Percentiles rank a stretch among this genome's conserved stretches.
Evolutionary conservation across 2,329 filamentous ascomycete species (phyloP).

Genomic region (Penicillium sp.): DNA sequence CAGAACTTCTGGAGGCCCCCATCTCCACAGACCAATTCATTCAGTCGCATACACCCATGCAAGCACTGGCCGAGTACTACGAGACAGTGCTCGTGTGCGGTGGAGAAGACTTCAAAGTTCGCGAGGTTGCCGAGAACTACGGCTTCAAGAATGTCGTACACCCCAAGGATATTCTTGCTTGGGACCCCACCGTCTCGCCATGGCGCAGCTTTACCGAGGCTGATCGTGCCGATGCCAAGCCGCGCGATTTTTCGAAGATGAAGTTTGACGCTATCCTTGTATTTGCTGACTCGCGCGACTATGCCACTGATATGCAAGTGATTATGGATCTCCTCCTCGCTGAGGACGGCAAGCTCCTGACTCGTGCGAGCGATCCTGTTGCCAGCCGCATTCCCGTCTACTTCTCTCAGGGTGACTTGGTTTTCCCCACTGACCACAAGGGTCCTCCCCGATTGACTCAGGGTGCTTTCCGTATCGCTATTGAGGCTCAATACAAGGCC

Average conservation of each 20-base stretch:
- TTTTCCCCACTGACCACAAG: conserved; percentile 61
- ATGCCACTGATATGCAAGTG: conserved; percentile 69
- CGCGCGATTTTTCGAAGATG: conserved; percentile 64
- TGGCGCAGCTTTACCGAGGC: conserved; percentile 62
- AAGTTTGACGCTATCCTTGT: conserved; percentile 71
- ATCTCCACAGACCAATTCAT: conserved; percentile 69
- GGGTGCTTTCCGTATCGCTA: conserved; percentile 67
- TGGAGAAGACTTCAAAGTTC: conserved; percentile 68
- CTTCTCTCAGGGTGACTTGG: conserved; percentile 61
- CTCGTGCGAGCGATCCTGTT: conserved; percentile 60
- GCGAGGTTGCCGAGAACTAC: conserved; percentile 66
- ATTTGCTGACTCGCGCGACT: conserved; percentile 68
- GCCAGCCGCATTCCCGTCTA: conserved; percentile 66
- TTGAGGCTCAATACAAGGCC: conserved; percentile 60
- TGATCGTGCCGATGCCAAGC: conserved; percentile 61
- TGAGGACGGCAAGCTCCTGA: conserved; percentile 61
- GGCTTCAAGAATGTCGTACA: conserved; percentile 69
- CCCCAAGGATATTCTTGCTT: conserved; percentile 67
- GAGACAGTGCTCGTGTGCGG: conserved; percentile 68
- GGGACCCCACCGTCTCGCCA: conserved; percentile 62
- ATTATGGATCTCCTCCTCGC: conserved; percentile 66
- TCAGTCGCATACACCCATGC: conserved; percentile 72
- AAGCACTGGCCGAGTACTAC: conserved; percentile 69
- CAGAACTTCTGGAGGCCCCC: conserved; percentile 59
- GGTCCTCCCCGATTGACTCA: conserved; percentile 62